phyloP scores from a whole-genome alignment of 1,284 basidiomycete genomes.

The Gastroboletus turbinatus region DNA sequence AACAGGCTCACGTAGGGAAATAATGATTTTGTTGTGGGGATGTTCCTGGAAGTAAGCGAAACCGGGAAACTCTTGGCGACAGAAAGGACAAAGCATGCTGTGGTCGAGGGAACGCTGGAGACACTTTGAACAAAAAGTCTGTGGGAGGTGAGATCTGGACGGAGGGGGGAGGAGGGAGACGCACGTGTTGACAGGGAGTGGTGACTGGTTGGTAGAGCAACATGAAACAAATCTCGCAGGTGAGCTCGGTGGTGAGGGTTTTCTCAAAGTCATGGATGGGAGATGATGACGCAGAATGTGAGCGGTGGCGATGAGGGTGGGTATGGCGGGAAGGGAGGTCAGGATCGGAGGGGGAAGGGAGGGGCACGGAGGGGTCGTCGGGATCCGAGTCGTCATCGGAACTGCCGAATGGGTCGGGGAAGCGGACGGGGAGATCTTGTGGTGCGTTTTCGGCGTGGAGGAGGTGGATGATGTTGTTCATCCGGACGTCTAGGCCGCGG shows the following conservation, averaged over 20 bases:
- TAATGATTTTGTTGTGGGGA: slow-evolving; percentile 64
- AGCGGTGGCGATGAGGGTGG: slow-evolving; percentile 14
- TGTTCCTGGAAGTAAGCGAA: slow-evolving; percentile 83
- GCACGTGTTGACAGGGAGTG: slow-evolving; percentile 90
- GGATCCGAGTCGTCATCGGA: slow-evolving; percentile 31
- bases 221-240: slow-evolving; percentile 89
- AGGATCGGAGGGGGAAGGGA: slow-evolving; percentile 3
- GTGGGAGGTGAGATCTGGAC: slow-evolving; percentile 14
- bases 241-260: slow-evolving; percentile 72
- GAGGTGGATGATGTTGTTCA: slow-evolving; percentile 60
- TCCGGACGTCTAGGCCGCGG: slow-evolving; percentile 53
- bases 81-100: slow-evolving; percentile 79
- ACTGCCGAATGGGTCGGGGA: slow-evolving; percentile 20
- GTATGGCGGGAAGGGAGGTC: slow-evolving; percentile 5
- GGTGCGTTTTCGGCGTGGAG: slow-evolving; percentile 33
- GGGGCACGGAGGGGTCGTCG: slow-evolving; percentile 8
- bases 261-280: slow-evolving; percentile 56
- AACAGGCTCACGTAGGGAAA: slow-evolving; percentile 60
- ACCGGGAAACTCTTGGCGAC: slow-evolving; percentile 73
- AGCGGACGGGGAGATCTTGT: slow-evolving; percentile 14
- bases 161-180: slow-evolving; percentile 32
- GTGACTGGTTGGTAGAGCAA: slow-evolving; percentile 86
- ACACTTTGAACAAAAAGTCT: slow-evolving; percentile 92
- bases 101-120: slow-evolving; percentile 90
- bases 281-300: slow-evolving; percentile 23